A percentile compares a stretch with the other conserved stretches of the same genome.
phyloP scores from a whole-genome alignment of 2,329 filamentous ascomycete genomes.

The Magnaporthales sp. region DNA sequence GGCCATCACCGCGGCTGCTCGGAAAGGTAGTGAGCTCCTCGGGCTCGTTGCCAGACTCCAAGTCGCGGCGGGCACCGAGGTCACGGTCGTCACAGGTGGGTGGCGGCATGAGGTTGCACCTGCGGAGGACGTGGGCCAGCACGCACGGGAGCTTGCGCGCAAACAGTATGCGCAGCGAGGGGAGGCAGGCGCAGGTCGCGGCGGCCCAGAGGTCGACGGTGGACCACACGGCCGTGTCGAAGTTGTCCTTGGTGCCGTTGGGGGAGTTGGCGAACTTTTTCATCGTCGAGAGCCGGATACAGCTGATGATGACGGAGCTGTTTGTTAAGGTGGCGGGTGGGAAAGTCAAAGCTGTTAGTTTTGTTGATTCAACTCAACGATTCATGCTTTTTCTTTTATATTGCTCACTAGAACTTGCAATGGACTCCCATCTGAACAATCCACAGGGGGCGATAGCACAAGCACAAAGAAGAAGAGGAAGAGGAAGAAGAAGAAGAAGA shows the following conservation, averaged over 20 bases:
- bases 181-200: conserved; percentile 21
- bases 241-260: neutral
- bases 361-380: neutral
- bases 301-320: neutral
- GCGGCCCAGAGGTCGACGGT: conserved; percentile 18
- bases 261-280: conserved; percentile 13
- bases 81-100: too few relatives aligned
- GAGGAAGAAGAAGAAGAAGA: neutral
- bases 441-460: neutral
- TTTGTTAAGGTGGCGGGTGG: neutral
- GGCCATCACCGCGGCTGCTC: too few relatives aligned
- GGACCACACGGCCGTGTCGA: neutral
- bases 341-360: neutral
- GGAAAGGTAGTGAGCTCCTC: too few relatives aligned
- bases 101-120: neutral
- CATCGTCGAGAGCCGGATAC: conserved; percentile 6
- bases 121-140: neutral
- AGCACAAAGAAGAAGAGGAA: neutral
- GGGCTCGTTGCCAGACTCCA: too few relatives aligned
- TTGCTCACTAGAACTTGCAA: neutral
- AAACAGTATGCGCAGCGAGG: conserved; percentile 13
- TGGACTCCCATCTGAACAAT: too few relatives aligned
- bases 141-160: neutral
- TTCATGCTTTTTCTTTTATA: neutral
- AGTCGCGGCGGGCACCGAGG: too few relatives aligned